These are phyloP conservation scores for Silene conica DNA, from an alignment of 148 eudicot species.

Conservation along the genomic window DNA sequence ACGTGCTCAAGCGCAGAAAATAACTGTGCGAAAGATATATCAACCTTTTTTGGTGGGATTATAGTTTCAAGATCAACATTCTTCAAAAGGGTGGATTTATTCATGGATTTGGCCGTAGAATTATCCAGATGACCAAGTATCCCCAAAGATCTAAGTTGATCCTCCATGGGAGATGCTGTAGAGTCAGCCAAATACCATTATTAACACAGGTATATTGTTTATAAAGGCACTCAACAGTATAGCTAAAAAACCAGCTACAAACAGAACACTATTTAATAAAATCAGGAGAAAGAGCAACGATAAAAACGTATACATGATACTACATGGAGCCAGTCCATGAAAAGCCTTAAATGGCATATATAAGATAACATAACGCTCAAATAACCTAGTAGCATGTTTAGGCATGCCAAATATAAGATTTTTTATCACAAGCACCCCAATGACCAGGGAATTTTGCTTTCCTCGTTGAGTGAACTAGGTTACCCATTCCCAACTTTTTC, in stretches of 20 bases:
- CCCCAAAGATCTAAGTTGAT: slow-evolving; percentile 60
- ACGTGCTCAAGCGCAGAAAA: not conserved
- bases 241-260: not conserved
- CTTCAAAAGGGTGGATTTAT: slow-evolving; percentile 36
- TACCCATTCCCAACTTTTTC: not conserved
- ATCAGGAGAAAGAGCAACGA: not conserved
- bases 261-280: not conserved
- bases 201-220: slow-evolving; percentile 28
- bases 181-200: slow-evolving; percentile 28
- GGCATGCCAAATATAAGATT: not conserved
- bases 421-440: not conserved
- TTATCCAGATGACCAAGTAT: slow-evolving; percentile 40
- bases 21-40: not conserved
- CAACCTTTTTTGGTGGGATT: slow-evolving; percentile 65
- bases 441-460: not conserved
- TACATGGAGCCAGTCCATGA: not conserved
- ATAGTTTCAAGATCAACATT: slow-evolving; percentile 52
- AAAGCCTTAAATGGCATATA: not conserved
- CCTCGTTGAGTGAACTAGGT: not conserved
- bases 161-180: slow-evolving; percentile 59
- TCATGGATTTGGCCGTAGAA: slow-evolving; percentile 24
- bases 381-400: not conserved
- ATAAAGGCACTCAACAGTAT: not conserved
- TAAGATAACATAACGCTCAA: not conserved
- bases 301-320: not conserved